Percentiles rank a stretch among this genome's conserved stretches.
Evolutionary conservation across 306 rosid species (phyloP).

Genomic region (Cicer judaicum): DNA sequence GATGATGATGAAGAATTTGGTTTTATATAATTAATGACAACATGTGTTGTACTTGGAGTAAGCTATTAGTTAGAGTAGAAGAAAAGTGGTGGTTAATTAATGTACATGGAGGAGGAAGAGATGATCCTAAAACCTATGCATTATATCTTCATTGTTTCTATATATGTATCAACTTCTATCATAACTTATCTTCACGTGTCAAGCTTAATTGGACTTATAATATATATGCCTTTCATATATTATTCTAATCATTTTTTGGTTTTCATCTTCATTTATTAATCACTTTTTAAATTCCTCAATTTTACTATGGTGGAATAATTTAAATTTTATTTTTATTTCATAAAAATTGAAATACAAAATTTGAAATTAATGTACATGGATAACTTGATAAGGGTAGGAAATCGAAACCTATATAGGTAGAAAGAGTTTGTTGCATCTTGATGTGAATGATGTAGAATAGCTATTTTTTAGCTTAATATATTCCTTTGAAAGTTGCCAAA

Average conservation of each 20-base stretch:
- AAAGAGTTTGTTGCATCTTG: constrained; percentile 29
- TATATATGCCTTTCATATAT: too few relatives aligned
- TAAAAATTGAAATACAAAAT: too few relatives aligned
- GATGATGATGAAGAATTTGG: constrained; percentile 1
- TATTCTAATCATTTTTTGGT: neutral
- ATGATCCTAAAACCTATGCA: constrained; percentile 26
- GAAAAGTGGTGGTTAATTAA: constrained; percentile 6
- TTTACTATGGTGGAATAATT: too few relatives aligned
- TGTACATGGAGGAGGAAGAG: constrained; percentile 22
- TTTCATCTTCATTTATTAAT: neutral
- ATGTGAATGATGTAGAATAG: neutral
- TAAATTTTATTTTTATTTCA: too few relatives aligned
- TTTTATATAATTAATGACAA: constrained; percentile 12
- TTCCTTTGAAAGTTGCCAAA: neutral
- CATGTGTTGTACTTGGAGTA: constrained; percentile 1
- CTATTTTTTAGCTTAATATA: neutral
- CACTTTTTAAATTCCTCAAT: constrained; percentile 8
- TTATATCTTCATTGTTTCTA: constrained; percentile 17
- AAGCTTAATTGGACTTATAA: constrained; percentile 39
- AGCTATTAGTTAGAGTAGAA: constrained; percentile 8
- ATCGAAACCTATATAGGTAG: neutral
- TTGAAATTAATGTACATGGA: too few relatives aligned
- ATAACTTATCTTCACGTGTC: neutral
- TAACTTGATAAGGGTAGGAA: too few relatives aligned
- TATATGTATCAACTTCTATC: constrained; percentile 36